phyloP scores from a whole-genome alignment of 176 grass and related monocot species.

The Eremochloa ophiuroides region DNA sequence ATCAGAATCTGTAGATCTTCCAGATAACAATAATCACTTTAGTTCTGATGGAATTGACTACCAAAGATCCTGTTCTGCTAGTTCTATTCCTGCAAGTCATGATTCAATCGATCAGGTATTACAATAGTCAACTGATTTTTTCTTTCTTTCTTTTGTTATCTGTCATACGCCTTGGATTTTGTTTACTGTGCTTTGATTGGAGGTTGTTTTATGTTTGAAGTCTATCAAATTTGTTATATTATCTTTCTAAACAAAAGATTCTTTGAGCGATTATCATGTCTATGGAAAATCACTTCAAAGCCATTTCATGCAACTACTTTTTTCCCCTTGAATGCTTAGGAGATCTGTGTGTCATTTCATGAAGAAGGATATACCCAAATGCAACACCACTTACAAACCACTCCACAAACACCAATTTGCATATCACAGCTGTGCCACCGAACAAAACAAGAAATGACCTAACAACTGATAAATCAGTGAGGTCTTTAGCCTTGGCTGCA shows the following conservation, averaged over 20 bases:
- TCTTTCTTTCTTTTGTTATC: not conserved
- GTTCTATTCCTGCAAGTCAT: slow-evolving; percentile 23
- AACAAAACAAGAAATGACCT: not conserved
- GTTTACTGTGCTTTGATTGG: not conserved
- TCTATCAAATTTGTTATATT: not conserved
- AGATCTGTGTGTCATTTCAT: not conserved
- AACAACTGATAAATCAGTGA: not conserved
- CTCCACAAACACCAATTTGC: not conserved
- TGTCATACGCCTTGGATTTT: not conserved
- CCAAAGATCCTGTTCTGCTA: slow-evolving; percentile 11
- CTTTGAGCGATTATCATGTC: not conserved
- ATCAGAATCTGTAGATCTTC: slow-evolving; percentile 23
- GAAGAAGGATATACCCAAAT: not conserved
- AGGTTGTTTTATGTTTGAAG: not conserved
- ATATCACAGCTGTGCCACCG: not conserved
- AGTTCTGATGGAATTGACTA: slow-evolving; percentile 26
- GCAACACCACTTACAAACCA: not conserved
- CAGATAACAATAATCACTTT: slow-evolving; percentile 1
- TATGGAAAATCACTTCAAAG: slow-evolving; percentile 5
- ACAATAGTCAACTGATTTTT: not conserved
- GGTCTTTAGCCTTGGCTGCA: not conserved
- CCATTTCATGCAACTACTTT: not conserved
- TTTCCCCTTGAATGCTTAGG: not conserved
- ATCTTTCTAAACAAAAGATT: not conserved
- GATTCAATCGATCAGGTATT: slow-evolving; percentile 39